A percentile compares a stretch with the other conserved stretches of the same genome.
Conservation (phyloP, 1,139 yeast species). For the Blastobotrys persicus region DNA sequence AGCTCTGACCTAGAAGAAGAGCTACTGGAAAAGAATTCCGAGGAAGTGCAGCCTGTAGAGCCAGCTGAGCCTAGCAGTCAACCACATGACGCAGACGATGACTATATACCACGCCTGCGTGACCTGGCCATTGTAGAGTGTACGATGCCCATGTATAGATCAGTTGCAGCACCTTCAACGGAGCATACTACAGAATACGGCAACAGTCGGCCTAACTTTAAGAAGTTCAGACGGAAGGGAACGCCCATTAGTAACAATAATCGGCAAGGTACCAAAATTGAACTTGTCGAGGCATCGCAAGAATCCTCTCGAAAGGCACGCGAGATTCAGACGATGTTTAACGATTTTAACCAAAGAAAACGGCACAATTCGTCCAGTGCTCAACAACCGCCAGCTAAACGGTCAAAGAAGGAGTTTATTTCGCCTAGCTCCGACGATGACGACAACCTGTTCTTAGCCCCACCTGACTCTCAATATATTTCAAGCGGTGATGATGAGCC, state of each 20-base stretch:
- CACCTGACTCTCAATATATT: constrained; percentile 3
- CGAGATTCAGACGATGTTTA: constrained; percentile 15
- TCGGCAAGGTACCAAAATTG: neutral
- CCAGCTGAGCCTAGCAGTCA: neutral
- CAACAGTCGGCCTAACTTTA: constrained; percentile 17
- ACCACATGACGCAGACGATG: constrained; percentile 9
- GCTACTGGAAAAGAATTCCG: neutral
- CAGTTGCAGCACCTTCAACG: neutral
- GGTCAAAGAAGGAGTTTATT: constrained; percentile 8
- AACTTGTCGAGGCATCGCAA: constrained; percentile 6
- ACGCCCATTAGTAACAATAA: neutral
- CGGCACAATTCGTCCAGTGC: neutral
- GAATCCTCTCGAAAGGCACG: constrained; percentile 1
- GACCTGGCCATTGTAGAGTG: constrained; percentile 22
- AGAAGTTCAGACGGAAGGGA: constrained; percentile 13
- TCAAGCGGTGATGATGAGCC: constrained; percentile 1
- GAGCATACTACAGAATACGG: too few relatives aligned
- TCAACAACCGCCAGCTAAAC: constrained; percentile 6
- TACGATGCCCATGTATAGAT: constrained; percentile 14
- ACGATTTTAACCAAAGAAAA: neutral
- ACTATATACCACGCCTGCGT: constrained; percentile 14
- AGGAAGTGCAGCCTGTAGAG: neutral
- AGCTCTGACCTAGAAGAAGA: neutral
- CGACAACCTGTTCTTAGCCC: constrained; percentile 7
- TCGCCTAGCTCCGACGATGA: constrained; percentile 2